A percentile compares a stretch with the other conserved stretches of the same genome.
phyloP scores from a whole-genome alignment of 805 yeast species.

The Schizosaccharomyces octosporus region DNA sequence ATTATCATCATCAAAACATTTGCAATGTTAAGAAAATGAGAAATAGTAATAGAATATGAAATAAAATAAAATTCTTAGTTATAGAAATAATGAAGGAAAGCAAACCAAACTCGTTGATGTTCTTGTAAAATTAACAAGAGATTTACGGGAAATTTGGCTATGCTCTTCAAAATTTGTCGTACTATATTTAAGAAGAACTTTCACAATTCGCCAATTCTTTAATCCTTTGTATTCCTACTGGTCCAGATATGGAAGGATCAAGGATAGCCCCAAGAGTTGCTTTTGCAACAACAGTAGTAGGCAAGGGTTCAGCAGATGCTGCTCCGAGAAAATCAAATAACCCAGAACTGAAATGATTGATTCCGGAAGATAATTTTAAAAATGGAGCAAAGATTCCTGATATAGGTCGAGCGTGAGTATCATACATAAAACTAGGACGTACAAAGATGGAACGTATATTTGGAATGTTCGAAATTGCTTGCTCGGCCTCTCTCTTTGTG shows the following conservation, averaged over 20 bases:
- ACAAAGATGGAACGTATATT: not conserved
- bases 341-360: not conserved
- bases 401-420: not conserved
- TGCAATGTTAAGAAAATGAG: too few relatives aligned
- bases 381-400: not conserved
- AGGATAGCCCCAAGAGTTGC: not conserved
- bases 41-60: too few relatives aligned
- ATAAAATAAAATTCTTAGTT: too few relatives aligned
- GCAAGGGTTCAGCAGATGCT: not conserved
- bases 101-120: too few relatives aligned
- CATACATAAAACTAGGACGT: constrained; percentile 2
- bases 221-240: not conserved
- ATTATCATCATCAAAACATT: too few relatives aligned
- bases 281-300: not conserved
- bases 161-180: too few relatives aligned
- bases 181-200: not conserved
- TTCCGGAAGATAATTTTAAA: not conserved
- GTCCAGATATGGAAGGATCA: not conserved
- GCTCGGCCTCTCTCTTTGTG: constrained; percentile 2
- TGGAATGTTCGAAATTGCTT: not conserved
- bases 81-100: too few relatives aligned
- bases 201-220: not conserved
- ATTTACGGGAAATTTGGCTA: too few relatives aligned
- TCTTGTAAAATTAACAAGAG: too few relatives aligned
- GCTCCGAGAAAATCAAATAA: not conserved